A percentile compares a stretch with the other conserved stretches of the same genome.
Evolutionary conservation across 345 rosid genomes (phyloP).

Genomic region (Eucalyptus rudis): DNA sequence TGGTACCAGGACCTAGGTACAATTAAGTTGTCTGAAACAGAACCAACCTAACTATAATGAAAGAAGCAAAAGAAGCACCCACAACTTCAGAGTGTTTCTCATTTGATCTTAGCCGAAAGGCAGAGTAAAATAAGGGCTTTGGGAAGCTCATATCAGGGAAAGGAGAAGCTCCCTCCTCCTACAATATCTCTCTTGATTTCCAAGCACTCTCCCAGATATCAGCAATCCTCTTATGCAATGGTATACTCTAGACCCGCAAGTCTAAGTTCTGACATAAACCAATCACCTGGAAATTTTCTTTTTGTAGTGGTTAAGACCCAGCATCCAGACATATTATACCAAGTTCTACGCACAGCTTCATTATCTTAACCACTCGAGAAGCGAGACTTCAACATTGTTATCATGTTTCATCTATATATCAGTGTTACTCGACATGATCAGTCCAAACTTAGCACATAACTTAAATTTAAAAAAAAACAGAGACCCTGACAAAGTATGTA

Average conservation of each 20-base stretch:
- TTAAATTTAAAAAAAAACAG: neutral
- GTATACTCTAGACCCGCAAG: neutral
- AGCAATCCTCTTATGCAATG: neutral
- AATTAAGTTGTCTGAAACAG: neutral
- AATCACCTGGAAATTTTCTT: neutral
- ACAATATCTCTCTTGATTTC: neutral
- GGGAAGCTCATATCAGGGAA: neutral
- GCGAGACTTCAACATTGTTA: neutral
- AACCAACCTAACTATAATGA: neutral
- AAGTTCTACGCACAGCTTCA: neutral
- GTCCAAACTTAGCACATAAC: neutral
- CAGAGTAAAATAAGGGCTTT: neutral
- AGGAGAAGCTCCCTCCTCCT: neutral
- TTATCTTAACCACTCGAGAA: neutral
- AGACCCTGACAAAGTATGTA: neutral
- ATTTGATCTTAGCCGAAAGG: neutral
- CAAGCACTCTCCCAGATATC: neutral
- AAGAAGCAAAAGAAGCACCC: neutral
- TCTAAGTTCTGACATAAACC: neutral
- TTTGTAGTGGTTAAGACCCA: neutral
- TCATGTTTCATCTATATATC: neutral
- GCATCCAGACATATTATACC: neutral
- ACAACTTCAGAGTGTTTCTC: neutral
- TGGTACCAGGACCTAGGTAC: neutral
- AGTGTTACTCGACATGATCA: neutral